A percentile compares a stretch with the other conserved stretches of the same genome.
These are phyloP conservation scores for Leccinum imitatum DNA, from an alignment of 768 basidiomycete species.

Conservation along the genomic window DNA sequence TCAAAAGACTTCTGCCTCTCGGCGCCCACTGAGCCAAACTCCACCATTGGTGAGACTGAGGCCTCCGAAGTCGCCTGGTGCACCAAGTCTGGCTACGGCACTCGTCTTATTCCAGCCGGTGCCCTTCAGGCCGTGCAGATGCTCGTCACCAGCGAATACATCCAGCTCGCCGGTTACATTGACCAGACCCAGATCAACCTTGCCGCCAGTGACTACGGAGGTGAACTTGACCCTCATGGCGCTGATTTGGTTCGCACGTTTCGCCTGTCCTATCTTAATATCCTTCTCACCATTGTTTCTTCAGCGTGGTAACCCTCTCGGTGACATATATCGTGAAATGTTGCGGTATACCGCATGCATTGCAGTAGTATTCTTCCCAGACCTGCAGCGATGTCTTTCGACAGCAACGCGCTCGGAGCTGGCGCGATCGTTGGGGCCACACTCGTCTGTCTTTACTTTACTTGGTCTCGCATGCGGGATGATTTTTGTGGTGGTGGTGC, in stretches of 20 bases:
- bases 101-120: constrained; percentile 66
- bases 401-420: background rate
- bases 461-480: background rate
- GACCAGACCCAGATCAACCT: constrained; percentile 63
- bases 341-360: no score
- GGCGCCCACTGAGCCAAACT: constrained; percentile 50
- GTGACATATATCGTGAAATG: constrained; percentile 32
- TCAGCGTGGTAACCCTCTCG: constrained; percentile 79
- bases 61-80: constrained; percentile 74
- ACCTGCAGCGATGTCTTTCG: background rate
- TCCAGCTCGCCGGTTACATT: constrained; percentile 62
- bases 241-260: constrained; percentile 52
- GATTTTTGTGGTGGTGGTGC: background rate
- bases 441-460: constrained; percentile 1
- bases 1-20: constrained; percentile 68
- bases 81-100: constrained; percentile 60
- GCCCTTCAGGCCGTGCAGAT: constrained; percentile 66
- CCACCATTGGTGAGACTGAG: constrained; percentile 64
- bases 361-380: background rate
- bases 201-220: constrained; percentile 55
- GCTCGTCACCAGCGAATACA: constrained; percentile 55
- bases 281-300: constrained; percentile 8
- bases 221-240: constrained; percentile 77
- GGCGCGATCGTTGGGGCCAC: background rate
- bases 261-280: constrained; percentile 9